Evolutionary conservation across 108 stramenopile species (phyloP).

Genomic region (Heterococcus sp.): DNA sequence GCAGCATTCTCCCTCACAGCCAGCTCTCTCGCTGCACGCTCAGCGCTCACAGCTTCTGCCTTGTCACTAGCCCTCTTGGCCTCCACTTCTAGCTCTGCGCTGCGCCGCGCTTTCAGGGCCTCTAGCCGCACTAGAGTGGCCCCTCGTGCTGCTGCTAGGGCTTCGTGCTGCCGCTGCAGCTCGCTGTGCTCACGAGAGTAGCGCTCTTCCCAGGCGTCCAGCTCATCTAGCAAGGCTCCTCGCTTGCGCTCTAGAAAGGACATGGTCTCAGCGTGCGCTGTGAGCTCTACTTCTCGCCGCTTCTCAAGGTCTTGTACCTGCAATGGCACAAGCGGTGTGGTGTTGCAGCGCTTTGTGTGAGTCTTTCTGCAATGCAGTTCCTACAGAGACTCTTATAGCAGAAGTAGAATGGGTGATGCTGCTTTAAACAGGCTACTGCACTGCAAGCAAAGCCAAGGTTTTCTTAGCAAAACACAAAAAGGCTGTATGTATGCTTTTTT

Average conservation of each 20-base stretch:
- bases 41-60: constrained; percentile 7
- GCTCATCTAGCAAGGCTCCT: constrained; percentile 25
- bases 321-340: too few relatives aligned
- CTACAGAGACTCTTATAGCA: too few relatives aligned
- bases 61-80: neutral
- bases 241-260: constrained; percentile 54
- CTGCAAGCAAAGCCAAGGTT: neutral
- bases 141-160: neutral
- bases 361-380: too few relatives aligned
- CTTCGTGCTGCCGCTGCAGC: neutral
- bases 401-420: neutral
- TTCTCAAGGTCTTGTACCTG: constrained; percentile 47
- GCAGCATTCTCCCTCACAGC: constrained; percentile 11
- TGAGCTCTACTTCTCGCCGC: constrained; percentile 12
- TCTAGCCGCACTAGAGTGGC: neutral
- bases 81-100: constrained; percentile 1
- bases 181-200: neutral
- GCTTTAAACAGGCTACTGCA: neutral
- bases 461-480: neutral
- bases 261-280: constrained; percentile 51
- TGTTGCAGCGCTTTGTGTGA: too few relatives aligned
- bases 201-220: constrained; percentile 47
- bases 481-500: neutral
- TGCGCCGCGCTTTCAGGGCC: neutral
- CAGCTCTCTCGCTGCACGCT: neutral